phyloP scores from a whole-genome alignment of 2,329 filamentous ascomycete species.

The Rhynchosporium secalis region DNA sequence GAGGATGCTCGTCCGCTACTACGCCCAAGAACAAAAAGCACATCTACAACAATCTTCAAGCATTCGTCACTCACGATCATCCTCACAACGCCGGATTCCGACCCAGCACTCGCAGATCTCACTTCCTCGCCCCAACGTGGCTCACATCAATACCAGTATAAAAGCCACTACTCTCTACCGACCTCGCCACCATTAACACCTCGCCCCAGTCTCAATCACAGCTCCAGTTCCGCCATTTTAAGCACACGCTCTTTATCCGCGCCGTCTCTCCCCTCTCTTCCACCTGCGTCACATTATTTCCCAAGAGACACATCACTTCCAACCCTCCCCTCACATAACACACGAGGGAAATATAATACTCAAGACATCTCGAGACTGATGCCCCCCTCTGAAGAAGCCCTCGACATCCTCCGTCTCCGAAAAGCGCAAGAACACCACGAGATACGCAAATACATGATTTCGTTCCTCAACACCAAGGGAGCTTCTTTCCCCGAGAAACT shows the following conservation, averaged over 20 bases:
- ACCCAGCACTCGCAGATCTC: background rate
- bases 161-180: background rate
- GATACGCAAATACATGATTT: constrained; percentile 32
- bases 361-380: constrained; percentile 20
- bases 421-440: constrained; percentile 31
- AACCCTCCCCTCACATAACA: constrained; percentile 1
- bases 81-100: constrained; percentile 30
- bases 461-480: constrained; percentile 32
- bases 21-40: constrained; percentile 4
- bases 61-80: constrained; percentile 30
- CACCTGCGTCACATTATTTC: background rate
- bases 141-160: background rate
- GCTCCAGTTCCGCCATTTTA: background rate
- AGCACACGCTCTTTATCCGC: background rate
- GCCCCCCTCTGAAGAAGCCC: constrained; percentile 25
- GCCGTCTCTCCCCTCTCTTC: background rate
- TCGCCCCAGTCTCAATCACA: background rate
- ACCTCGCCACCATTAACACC: too few species aligned
- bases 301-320: background rate
- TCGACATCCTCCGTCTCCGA: constrained; percentile 15
- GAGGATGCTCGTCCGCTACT: background rate
- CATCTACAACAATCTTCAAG: constrained; percentile 20
- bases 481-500: constrained; percentile 29
- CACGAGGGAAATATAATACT: constrained; percentile 11
- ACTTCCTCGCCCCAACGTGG: background rate